Base-by-base conservation (phyloP, 345 rosid species). In the Brassica napus region DNA sequence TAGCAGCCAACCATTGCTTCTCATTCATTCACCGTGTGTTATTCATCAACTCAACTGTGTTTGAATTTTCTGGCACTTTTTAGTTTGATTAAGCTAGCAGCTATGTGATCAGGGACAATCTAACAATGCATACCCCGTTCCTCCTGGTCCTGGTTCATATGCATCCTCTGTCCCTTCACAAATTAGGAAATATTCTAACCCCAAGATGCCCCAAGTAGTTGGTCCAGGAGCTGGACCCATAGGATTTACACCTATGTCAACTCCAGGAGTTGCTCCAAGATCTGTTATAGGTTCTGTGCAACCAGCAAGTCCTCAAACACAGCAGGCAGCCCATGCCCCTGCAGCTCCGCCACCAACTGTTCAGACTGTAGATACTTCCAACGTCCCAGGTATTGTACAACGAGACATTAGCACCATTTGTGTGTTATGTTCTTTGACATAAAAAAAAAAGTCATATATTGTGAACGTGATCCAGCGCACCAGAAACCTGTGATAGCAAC, bases 311-410 rank as follows among this genome's bases (percentile, higher is more conserved):
- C 93, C 97, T 77, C 85, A 86, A 70, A 34, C 74, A 55, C 90
- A 87, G 76, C 75, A 88, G 62, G 81, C 88, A 75, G 82, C 86
- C 77, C 88, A 77, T 31, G 42, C 87, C 14, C 91, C 97, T 78
- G 84, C 90, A 75, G 88, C 91, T 79, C 91, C 91, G 30, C 98
- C 92, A 71, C 89, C 98, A 58, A 96, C 99, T 8, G 89, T 92
- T 64, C 98, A 93, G 86, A 92, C 95, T 5, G 99, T 85, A 44
- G 91, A 96, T 83, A 92, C 93, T 61, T 87, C 92, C 76, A 93
- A 83, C 55, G 95, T 92, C 42, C 97, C 97, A 73, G 97, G 99
- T 96, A 84, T 78, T 69, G 80, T 54, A 64, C 71, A 58, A 31
- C 26, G 64, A 71, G 61, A 12, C 52, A 21, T 5, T 14, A 34